Percentiles rank a stretch among this genome's conserved stretches.
Evolutionary conservation across 208 protist species (phyloP).

Genomic region (Crithidia sp.): DNA sequence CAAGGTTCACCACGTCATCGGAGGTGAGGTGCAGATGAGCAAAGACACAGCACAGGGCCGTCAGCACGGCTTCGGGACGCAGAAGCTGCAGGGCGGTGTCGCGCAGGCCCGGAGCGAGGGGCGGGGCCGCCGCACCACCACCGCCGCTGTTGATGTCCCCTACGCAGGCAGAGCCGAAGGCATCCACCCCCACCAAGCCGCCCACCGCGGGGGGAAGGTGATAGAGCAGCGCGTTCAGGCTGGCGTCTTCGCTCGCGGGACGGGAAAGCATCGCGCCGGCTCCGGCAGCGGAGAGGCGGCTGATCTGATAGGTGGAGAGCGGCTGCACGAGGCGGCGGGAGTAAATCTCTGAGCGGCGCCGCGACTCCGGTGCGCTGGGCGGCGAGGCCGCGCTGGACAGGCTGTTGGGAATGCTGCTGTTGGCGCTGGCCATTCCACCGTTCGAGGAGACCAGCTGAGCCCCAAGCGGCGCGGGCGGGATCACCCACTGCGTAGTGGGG

Average conservation of each 20-base stretch:
- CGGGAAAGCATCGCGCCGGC: neutral
- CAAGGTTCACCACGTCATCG: slow-evolving; percentile 38
- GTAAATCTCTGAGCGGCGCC: slow-evolving; percentile 4
- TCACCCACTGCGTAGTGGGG: slow-evolving; percentile 18
- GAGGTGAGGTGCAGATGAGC: slow-evolving; percentile 54
- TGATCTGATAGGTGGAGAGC: neutral
- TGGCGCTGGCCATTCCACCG: slow-evolving; percentile 17
- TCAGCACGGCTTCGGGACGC: slow-evolving; percentile 24
- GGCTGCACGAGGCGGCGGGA: slow-evolving; percentile 4
- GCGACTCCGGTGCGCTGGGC: slow-evolving; percentile 14
- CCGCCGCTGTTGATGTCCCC: neutral
- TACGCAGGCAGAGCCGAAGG: neutral
- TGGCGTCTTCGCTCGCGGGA: slow-evolving; percentile 2
- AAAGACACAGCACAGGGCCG: slow-evolving; percentile 36
- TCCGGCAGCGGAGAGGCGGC: slow-evolving; percentile 8
- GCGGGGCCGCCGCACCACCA: neutral
- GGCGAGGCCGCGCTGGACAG: slow-evolving; percentile 15
- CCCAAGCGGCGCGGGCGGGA: slow-evolving; percentile 8
- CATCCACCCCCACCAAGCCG: neutral
- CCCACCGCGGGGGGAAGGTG: slow-evolving; percentile 5
- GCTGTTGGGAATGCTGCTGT: slow-evolving; percentile 13
- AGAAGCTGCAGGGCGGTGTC: slow-evolving; percentile 14
- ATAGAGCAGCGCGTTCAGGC: slow-evolving; percentile 12
- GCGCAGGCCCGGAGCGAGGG: neutral
- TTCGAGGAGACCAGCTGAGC: neutral